These are phyloP conservation scores for Skeletonema grethae DNA, from an alignment of 108 stramenopile genomes.

Conservation along the genomic window DNA sequence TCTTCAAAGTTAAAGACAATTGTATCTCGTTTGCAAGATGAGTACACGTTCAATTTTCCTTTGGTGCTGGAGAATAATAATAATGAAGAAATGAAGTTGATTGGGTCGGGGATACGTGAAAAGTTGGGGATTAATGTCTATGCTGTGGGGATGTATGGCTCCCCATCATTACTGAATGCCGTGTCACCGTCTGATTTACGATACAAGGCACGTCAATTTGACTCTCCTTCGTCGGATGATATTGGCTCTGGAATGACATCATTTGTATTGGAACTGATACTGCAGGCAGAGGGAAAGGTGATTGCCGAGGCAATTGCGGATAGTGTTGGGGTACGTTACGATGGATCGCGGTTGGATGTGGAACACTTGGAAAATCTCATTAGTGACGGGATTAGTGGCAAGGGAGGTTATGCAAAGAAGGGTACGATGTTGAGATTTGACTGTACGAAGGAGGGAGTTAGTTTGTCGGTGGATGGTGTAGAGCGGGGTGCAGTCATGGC, in stretches of 20 bases:
- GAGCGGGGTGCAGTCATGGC: neutral
- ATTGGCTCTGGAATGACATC: neutral
- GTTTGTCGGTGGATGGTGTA: constrained; percentile 1
- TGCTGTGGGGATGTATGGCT: neutral
- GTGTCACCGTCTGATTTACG: neutral
- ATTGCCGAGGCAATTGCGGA: constrained; percentile 4
- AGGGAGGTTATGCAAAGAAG: constrained; percentile 4
- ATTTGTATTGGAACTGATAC: constrained; percentile 2
- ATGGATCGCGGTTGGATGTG: neutral
- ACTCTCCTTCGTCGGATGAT: neutral
- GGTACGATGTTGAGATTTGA: neutral
- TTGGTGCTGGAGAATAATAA: neutral
- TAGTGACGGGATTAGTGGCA: neutral
- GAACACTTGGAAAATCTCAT: neutral
- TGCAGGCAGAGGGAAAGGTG: neutral
- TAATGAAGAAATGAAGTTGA: neutral
- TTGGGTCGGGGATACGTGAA: constrained; percentile 4
- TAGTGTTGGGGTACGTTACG: constrained; percentile 1
- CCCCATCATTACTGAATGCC: neutral
- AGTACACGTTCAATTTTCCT: neutral
- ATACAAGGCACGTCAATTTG: constrained; percentile 2
- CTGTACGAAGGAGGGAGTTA: constrained; percentile 6
- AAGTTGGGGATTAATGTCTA: neutral
- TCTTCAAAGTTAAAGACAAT: neutral
- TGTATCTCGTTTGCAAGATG: constrained; percentile 6